phyloP scores from a whole-genome alignment of 345 rosid species.

The Syzygium aromaticum region DNA sequence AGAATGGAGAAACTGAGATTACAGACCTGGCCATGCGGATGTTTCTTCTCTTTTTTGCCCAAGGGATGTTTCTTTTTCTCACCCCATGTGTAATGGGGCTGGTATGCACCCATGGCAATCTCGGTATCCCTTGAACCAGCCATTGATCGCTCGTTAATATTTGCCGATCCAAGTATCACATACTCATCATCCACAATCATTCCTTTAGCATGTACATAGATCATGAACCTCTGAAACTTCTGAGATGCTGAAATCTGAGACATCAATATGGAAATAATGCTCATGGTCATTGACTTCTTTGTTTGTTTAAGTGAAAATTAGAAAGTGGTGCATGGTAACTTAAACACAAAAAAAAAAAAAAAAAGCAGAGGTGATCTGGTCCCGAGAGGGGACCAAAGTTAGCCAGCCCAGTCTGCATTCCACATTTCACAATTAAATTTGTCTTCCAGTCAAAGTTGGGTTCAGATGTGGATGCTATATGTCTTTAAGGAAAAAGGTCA shows the following conservation, averaged over 20 bases:
- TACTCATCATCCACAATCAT: conserved; percentile 82
- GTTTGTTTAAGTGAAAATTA: background rate
- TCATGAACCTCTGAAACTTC: conserved; percentile 62
- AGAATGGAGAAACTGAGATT: background rate
- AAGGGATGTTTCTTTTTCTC: conserved; percentile 39
- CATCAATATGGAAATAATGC: background rate
- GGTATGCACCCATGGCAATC: conserved; percentile 85
- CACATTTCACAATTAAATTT: background rate
- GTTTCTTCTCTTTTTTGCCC: background rate
- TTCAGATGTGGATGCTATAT: background rate
- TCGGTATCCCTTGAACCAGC: conserved; percentile 85
- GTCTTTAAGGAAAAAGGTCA: background rate
- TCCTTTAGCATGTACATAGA: conserved; percentile 82
- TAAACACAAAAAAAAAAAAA: background rate
- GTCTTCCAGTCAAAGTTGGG: background rate
- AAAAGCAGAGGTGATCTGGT: background rate
- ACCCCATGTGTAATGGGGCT: conserved; percentile 56
- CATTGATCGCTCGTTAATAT: conserved; percentile 78
- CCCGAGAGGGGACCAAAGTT: background rate
- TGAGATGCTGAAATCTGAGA: conserved; percentile 54
- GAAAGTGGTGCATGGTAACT: background rate
- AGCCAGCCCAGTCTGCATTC: too few relatives aligned
- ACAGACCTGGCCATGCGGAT: conserved; percentile 48
- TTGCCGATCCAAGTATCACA: conserved; percentile 76
- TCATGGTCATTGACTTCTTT: background rate